Evolutionary conservation across 768 basidiomycete species (phyloP), one percentile per base, ranked within the genome.

Genomic region (Leccinum subtestaceum): DNA sequence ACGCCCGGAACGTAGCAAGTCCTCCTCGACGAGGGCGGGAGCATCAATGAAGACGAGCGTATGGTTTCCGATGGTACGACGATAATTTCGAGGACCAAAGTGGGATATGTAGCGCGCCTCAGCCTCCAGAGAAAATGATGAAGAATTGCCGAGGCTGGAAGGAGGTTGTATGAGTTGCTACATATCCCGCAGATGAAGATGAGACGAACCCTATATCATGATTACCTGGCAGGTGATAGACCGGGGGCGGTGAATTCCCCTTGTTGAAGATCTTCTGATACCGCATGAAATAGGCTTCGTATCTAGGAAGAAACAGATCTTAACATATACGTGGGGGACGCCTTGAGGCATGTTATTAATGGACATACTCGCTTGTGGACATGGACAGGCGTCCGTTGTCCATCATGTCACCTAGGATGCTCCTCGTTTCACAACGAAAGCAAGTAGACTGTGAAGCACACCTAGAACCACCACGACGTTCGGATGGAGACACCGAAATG

Each of bases 151-250:
- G 15, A 78, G 67, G 25, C 74, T 75, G 55, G 27, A 49, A 43
- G 40, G 25, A 38, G 29, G 27, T 29, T 55, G 61, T 8, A 38
- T 63, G 45, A 61, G 32, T n/a, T 32, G 47, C 53, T 21, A 34
- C 19, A 43, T 53, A 21, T 12, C n/a, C 19, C 48, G 11, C 13
- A 48, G 51, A 53, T 13, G 65, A 19, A 59, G 43, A 55, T 17
- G 47, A 53, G 32, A 65, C 80, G 58, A 70, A 91, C 85, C 90
- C 91, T 34, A 89, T 79, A 66, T 98, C 96, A 67, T 95, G 94
- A 69, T 98, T 98, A 6, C 96, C 96, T 3, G 94, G 88, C 29
- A 95, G 80, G 68, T 85, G 89, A 72, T 86, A 88, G 59, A 79
- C 75, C 0, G 88, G 86, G 3, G 83, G 76, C 17, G 67, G 63